These are phyloP conservation scores for Globisporangium polare DNA, from an alignment of 352 stramenopile genomes.

Conservation along the genomic window DNA sequence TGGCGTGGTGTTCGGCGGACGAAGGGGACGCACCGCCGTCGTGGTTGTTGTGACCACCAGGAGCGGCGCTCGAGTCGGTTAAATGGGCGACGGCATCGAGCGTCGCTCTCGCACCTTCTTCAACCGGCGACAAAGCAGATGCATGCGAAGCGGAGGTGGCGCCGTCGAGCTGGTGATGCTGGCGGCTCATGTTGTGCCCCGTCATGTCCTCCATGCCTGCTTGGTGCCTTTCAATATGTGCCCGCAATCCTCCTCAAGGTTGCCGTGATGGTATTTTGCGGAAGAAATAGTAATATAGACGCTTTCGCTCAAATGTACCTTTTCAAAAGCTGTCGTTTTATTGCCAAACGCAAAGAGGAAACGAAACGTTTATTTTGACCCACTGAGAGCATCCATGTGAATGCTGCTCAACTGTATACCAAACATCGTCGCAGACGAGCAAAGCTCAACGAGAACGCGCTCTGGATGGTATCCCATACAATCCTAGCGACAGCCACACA, in stretches of 20 bases:
- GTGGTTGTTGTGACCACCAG: background rate
- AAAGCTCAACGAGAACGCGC: no score
- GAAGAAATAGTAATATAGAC: background rate
- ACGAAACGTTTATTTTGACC: no score
- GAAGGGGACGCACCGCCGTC: background rate
- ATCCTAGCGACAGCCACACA: no score
- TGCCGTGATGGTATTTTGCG: background rate
- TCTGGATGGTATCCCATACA: no score
- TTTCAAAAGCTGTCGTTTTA: background rate
- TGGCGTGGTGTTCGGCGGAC: background rate
- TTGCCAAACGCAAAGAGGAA: background rate
- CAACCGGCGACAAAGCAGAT: background rate
- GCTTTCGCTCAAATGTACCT: no score
- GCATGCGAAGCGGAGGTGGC: background rate
- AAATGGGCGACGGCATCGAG: background rate
- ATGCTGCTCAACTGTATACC: no score
- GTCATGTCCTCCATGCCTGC: background rate
- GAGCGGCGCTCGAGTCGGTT: background rate
- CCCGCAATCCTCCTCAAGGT: no score
- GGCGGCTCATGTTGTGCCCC: background rate
- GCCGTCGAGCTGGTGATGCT: background rate
- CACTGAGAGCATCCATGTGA: no score
- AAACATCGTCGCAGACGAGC: no score
- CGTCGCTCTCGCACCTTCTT: background rate
- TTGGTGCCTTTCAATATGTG: constrained; percentile 1